phyloP scores from a whole-genome alignment of 768 basidiomycete species.

The Cystofilobasidium ferigula region DNA sequence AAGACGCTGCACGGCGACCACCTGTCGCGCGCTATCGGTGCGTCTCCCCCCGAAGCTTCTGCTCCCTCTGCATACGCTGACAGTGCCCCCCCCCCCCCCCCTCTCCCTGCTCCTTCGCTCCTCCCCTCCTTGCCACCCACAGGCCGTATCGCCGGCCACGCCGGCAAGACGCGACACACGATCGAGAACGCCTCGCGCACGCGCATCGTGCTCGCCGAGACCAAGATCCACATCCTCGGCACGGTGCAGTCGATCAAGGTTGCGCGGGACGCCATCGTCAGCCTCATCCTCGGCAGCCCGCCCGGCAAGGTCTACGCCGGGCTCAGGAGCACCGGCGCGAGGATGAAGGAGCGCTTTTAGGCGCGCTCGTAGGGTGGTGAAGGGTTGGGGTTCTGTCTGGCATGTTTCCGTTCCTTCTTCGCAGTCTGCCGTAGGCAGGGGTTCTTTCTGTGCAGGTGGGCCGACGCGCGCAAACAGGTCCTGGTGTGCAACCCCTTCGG shows the following conservation, averaged over 20 bases:
- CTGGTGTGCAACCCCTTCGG: too few relatives aligned
- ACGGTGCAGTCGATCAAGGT: conserved; percentile 98
- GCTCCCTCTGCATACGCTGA: too few relatives aligned
- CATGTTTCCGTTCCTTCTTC: too few relatives aligned
- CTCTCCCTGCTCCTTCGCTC: neutral
- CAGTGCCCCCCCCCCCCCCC: neutral
- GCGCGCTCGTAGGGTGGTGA: neutral
- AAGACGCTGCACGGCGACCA: conserved; percentile 97
- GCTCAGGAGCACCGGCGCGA: conserved; percentile 75
- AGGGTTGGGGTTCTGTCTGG: neutral
- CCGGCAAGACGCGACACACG: conserved; percentile 96
- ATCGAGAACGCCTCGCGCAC: conserved; percentile 96
- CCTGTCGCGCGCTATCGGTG: conserved; percentile 91
- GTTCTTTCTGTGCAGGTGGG: too few relatives aligned
- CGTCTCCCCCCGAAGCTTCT: conserved; percentile 27
- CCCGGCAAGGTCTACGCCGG: conserved; percentile 54
- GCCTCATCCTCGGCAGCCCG: conserved; percentile 37
- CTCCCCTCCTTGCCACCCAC: neutral
- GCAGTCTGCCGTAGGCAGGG: too few relatives aligned
- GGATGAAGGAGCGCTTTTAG: conserved; percentile 83
- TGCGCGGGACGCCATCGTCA: conserved; percentile 89
- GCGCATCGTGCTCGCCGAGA: conserved; percentile 95
- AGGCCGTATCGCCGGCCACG: conserved; percentile 97
- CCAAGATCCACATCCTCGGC: conserved; percentile 96
- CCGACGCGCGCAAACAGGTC: too few relatives aligned